Percentiles rank a stretch among this genome's conserved stretches.
Conservation (phyloP, 176 grass and related monocot genomes). For the Stipa capillata region DNA sequence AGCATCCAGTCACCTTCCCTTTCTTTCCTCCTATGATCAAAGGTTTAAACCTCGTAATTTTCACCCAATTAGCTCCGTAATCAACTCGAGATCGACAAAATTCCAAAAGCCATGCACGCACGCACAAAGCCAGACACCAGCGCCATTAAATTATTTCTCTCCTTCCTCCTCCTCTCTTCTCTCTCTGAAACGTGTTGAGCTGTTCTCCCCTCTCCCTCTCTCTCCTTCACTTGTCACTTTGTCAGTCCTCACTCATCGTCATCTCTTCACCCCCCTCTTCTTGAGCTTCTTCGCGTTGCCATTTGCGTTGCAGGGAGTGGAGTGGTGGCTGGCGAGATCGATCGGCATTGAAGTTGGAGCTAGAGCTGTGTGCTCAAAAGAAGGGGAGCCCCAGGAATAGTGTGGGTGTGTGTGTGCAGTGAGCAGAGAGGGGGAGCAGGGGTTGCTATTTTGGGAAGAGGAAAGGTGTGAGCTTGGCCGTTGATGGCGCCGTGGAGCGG, state of each 20-base stretch:
- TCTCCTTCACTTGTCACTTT: not conserved
- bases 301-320: not conserved
- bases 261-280: not conserved
- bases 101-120: not conserved
- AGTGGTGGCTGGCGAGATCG: not conserved
- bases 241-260: no score
- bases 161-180: no score
- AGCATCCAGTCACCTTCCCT: not conserved
- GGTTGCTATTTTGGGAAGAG: slow-evolving; percentile 27
- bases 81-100: not conserved
- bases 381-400: slow-evolving; percentile 23
- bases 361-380: not conserved
- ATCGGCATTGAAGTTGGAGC: not conserved
- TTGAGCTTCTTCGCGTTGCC: not conserved
- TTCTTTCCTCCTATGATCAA: not conserved
- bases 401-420: not conserved
- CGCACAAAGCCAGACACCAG: not conserved
- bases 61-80: not conserved
- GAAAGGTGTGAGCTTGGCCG: not conserved
- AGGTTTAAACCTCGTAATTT: not conserved
- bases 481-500: slow-evolving; percentile 58
- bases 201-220: slow-evolving; percentile 4
- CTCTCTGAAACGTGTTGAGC: slow-evolving; percentile 31
- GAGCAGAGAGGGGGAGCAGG: not conserved
- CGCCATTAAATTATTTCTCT: not conserved